A percentile compares a stretch with the other conserved stretches of the same genome.
Evolutionary conservation across 441 rosid genomes (phyloP).

Genomic region (Isatis lusitanica): DNA sequence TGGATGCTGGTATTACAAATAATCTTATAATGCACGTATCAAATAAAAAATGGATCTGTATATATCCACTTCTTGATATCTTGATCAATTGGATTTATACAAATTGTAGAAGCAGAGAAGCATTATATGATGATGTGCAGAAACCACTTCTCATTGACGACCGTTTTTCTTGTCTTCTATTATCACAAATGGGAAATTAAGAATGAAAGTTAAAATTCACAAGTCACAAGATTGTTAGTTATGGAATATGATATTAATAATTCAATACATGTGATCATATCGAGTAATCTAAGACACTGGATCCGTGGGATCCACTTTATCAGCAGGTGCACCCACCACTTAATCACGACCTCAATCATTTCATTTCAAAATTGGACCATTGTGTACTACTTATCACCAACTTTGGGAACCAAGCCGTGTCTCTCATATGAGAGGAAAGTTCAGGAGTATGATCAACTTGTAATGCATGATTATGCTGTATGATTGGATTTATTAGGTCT

Average conservation of each 20-base stretch:
- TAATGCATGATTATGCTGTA: background rate
- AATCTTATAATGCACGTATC: background rate
- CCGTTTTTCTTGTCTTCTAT: background rate
- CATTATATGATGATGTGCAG: background rate
- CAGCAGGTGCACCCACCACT: slow-evolving; percentile 14
- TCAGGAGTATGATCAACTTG: background rate
- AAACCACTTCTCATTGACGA: background rate
- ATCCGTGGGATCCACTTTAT: slow-evolving; percentile 17
- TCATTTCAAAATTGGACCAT: slow-evolving; percentile 12
- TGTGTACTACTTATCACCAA: background rate
- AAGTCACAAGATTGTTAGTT: background rate
- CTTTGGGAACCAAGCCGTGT: background rate
- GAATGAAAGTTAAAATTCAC: background rate
- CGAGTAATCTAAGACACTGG: slow-evolving; percentile 26
- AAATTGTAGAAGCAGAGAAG: too few relatives aligned
- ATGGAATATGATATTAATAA: slow-evolving; percentile 9
- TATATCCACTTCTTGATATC: too few relatives aligned
- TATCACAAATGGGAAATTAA: background rate
- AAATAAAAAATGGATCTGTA: too few relatives aligned
- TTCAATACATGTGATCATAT: background rate
- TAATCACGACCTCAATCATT: slow-evolving; percentile 23
- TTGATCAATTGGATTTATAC: too few relatives aligned
- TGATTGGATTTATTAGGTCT: background rate
- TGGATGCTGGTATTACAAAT: background rate
- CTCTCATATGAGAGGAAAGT: background rate